Conservation (phyloP, 2,329 filamentous ascomycete species). For the Alternaria sp. region DNA sequence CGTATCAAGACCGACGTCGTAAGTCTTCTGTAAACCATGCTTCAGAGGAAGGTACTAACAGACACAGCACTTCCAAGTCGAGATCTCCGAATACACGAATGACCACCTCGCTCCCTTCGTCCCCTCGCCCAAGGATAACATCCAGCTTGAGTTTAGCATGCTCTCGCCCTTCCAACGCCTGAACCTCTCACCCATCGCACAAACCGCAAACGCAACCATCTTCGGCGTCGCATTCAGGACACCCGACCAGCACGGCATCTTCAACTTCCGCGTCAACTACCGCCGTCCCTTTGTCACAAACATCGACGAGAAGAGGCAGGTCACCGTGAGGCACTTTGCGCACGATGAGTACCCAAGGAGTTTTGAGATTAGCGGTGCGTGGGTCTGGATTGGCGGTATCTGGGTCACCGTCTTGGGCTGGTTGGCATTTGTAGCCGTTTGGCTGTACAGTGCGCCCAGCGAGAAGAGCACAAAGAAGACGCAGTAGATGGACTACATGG, state of each 20-base stretch:
- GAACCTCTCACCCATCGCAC: constrained; percentile 64
- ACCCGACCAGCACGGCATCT: constrained; percentile 98
- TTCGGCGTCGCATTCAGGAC: constrained; percentile 79
- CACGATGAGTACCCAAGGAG: constrained; percentile 96
- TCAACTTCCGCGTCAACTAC: constrained; percentile 98
- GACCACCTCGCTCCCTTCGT: constrained; percentile 78
- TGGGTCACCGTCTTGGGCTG: constrained; percentile 84
- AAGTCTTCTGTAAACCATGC: constrained; percentile 54
- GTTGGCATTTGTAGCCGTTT: constrained; percentile 82
- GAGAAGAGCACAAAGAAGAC: constrained; percentile 59
- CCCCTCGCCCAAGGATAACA: constrained; percentile 70
- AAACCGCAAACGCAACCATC: constrained; percentile 71
- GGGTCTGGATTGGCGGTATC: constrained; percentile 93
- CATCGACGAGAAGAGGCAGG: constrained; percentile 91
- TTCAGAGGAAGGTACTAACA: constrained; percentile 9
- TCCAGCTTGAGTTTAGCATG: constrained; percentile 99
- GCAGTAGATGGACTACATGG: constrained; percentile 40
- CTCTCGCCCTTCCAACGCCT: constrained; percentile 96
- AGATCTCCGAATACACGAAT: constrained; percentile 82
- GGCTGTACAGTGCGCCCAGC: constrained; percentile 77
- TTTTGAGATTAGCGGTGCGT: constrained; percentile 87
- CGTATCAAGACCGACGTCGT: constrained; percentile 96
- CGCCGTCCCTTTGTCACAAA: constrained; percentile 90
- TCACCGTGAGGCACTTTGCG: constrained; percentile 94
- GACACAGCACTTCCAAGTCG: constrained; percentile 79